Evolutionary conservation across 371 early-diverging fungal species (phyloP).

Genomic region (Mortierella sp.): DNA sequence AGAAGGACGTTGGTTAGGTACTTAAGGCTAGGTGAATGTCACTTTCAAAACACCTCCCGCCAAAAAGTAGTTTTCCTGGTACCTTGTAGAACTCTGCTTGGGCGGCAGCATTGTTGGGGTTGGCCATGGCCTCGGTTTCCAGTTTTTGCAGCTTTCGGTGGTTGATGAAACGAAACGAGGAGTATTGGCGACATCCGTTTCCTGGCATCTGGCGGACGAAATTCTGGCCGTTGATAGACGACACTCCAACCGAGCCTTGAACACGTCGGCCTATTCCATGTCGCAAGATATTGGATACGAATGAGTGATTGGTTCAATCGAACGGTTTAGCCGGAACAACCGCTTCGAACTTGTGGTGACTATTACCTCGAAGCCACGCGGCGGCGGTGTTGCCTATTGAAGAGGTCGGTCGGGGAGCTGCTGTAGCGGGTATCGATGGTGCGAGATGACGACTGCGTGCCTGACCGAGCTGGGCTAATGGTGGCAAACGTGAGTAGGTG

Average conservation of each 20-base stretch:
- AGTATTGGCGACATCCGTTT: constrained; percentile 33
- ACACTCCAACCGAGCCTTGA: background rate
- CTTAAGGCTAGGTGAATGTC: background rate
- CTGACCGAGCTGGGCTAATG: background rate
- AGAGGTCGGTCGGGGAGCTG: background rate
- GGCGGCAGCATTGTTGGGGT: constrained; percentile 69
- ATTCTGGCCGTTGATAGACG: background rate
- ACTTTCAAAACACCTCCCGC: background rate
- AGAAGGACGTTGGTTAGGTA: background rate
- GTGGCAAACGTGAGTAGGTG: background rate
- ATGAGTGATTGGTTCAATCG: background rate
- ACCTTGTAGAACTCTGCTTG: constrained; percentile 84
- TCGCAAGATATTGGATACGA: background rate
- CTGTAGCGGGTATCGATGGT: background rate
- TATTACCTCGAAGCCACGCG: constrained; percentile 3
- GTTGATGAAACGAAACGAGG: constrained; percentile 63
- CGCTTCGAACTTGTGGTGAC: background rate
- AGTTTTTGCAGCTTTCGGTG: constrained; percentile 68
- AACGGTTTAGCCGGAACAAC: too few relatives aligned
- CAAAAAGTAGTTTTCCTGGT: background rate
- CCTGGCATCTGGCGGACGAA: constrained; percentile 5
- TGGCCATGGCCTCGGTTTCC: constrained; percentile 78
- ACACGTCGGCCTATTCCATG: background rate
- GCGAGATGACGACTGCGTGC: constrained; percentile 3
- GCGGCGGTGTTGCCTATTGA: background rate